Percentiles rank a stretch among this genome's conserved stretches.
Conservation (phyloP, 2,329 filamentous ascomycete genomes). For the Diaporthe sp. region DNA sequence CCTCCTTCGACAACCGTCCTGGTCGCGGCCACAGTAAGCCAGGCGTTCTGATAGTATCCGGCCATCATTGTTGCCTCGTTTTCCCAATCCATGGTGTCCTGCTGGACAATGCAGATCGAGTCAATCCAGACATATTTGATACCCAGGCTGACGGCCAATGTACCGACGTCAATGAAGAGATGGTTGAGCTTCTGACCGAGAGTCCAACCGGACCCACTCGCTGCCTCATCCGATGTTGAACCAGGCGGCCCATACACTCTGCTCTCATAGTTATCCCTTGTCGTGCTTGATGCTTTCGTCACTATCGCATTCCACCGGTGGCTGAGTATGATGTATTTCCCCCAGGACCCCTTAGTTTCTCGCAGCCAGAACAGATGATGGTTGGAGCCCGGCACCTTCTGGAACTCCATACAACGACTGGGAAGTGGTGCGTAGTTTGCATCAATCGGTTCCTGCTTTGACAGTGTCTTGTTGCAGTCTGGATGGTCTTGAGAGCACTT, state of each 20-base stretch:
- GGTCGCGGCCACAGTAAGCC: not conserved
- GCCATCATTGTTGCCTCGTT: slow-evolving; percentile 24
- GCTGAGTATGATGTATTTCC: not conserved
- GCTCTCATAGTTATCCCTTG: not conserved
- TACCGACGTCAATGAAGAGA: not conserved
- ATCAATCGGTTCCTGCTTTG: no score
- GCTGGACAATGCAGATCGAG: slow-evolving; percentile 36
- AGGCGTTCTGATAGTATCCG: slow-evolving; percentile 4
- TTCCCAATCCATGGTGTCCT: slow-evolving; percentile 19
- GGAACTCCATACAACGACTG: no score
- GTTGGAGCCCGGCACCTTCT: no score
- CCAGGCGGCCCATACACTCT: not conserved
- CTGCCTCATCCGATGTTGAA: not conserved
- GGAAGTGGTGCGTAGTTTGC: no score
- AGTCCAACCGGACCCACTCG: not conserved
- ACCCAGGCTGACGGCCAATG: not conserved
- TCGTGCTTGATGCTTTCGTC: not conserved
- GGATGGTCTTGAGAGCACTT: no score
- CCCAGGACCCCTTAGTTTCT: not conserved
- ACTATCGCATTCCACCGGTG: not conserved
- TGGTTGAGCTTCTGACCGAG: not conserved
- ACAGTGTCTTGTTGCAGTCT: no score
- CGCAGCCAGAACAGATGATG: no score
- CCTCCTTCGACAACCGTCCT: not conserved
- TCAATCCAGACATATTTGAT: slow-evolving; percentile 31